Base-by-base conservation (phyloP, 768 basidiomycete species). In the Cystoderma amianthinum region DNA sequence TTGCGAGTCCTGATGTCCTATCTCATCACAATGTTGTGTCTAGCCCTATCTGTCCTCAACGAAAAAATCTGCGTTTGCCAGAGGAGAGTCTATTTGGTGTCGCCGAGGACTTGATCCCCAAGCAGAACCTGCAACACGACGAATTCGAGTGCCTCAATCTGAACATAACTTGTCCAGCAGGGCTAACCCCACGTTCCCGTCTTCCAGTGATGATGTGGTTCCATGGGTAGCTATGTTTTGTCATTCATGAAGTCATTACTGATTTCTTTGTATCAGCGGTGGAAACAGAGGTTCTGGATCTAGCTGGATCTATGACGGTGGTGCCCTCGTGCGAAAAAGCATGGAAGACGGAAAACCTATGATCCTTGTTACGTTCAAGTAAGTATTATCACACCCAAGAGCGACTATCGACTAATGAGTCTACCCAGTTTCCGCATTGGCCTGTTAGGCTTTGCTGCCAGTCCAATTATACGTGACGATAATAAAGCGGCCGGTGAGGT, bases 191-290 rank as follows among this genome's bases (percentile, higher is more conserved):
- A 2, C 63, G 64, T 35, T 80, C 82, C 30, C 69, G 65, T 32
- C 46, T 82, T 12, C 86, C 86, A 4, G 85, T 89, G 48, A 86
- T 89, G 85, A 57, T 87, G 34, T 89, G 85, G 86, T 66, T 89
- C n/a, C 86, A 89, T 61, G 86, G 86, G 85, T 88, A 50, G 33
- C 78, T 65, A 21, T 32, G 18, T 43, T 40, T 18, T 28, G 41
- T 5, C 48, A 36, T 13, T 45, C 41, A 39, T 25, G 17, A 33
- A 9, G 19, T 32, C 44, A 42, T 48, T 36, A 21, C 39, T 46
- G 39, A 41, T 45, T 6, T 39, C 40, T 40, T 46, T 7, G 9
- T 15, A 19, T 15, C 53, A 88, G 85, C 18, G 85, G 86, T 30
- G 80, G 79, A 6, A 76, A 84, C 52, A 68, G 74, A 51, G 86